These are phyloP conservation scores for Lactarius hatsudake DNA, from an alignment of 768 basidiomycete species.

Conservation along the genomic window DNA sequence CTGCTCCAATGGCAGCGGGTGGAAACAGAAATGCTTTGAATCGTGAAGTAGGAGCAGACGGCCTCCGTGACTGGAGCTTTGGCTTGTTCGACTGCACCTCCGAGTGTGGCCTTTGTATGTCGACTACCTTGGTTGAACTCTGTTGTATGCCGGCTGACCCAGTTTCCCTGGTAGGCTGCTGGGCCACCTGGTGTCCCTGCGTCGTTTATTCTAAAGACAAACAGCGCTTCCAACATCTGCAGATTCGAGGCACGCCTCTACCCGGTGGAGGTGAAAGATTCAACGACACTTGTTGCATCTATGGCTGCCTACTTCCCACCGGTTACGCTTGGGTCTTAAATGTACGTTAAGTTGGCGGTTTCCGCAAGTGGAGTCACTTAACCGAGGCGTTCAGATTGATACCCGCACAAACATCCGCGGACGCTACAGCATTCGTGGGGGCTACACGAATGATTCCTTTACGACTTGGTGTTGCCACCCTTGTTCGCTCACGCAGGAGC, in stretches of 20 bases:
- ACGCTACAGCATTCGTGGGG: constrained; percentile 48
- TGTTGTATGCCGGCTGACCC: constrained; percentile 21
- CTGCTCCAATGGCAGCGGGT: constrained; percentile 11
- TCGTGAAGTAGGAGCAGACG: constrained; percentile 29
- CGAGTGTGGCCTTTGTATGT: constrained; percentile 32
- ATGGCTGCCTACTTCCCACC: constrained; percentile 33
- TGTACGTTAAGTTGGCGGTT: constrained; percentile 8
- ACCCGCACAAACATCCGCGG: constrained; percentile 40
- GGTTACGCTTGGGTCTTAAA: constrained; percentile 36
- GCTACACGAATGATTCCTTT: constrained; percentile 40
- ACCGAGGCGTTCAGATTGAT: constrained; percentile 27
- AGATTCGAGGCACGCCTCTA: constrained; percentile 37
- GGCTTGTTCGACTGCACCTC: constrained; percentile 32
- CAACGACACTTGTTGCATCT: constrained; percentile 38
- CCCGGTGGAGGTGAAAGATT: constrained; percentile 39
- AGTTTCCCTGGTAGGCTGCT: constrained; percentile 32
- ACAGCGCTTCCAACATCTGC: constrained; percentile 40
- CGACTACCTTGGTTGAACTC: not conserved
- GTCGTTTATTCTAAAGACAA: constrained; percentile 41
- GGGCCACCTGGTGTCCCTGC: constrained; percentile 43
- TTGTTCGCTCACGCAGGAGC: constrained; percentile 49
- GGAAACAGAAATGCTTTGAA: constrained; percentile 30
- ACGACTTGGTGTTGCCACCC: constrained; percentile 43
- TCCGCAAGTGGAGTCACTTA: not conserved
- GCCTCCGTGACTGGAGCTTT: constrained; percentile 37